Percentiles rank a stretch among this genome's conserved stretches.
Conservation (phyloP, 306 rosid genomes). For the Carpinus viminea region DNA sequence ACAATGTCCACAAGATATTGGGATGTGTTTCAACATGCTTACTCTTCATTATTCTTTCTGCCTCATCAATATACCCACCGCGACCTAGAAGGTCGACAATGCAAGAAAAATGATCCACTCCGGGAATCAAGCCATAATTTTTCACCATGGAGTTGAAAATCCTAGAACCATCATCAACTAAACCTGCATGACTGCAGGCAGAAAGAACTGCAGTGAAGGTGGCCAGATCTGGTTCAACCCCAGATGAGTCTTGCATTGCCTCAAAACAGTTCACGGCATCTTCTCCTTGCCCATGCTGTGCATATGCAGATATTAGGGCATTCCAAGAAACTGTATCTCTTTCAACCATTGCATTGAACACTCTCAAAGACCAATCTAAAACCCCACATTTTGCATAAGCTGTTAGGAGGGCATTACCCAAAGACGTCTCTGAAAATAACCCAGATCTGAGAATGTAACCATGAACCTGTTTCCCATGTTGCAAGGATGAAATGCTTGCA, state of each 20-base stretch:
- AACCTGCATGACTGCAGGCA: slow-evolving; percentile 79
- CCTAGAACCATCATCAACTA: slow-evolving; percentile 57
- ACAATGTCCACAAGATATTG: slow-evolving; percentile 72
- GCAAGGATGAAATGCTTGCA: slow-evolving; percentile 57
- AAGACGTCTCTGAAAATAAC: slow-evolving; percentile 42
- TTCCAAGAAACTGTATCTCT: slow-evolving; percentile 76
- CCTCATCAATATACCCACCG: slow-evolving; percentile 73
- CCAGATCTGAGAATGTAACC: slow-evolving; percentile 50
- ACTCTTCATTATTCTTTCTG: slow-evolving; percentile 52
- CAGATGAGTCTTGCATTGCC: slow-evolving; percentile 51
- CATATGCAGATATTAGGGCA: slow-evolving; percentile 75
- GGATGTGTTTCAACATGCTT: slow-evolving; percentile 55
- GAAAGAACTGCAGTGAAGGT: slow-evolving; percentile 78
- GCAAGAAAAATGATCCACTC: slow-evolving; percentile 77
- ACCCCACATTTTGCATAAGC: slow-evolving; percentile 80
- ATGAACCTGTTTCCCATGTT: slow-evolving; percentile 71
- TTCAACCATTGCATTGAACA: slow-evolving; percentile 58
- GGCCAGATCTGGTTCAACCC: slow-evolving; percentile 60
- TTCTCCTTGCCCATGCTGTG: slow-evolving; percentile 71
- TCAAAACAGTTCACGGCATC: slow-evolving; percentile 64
- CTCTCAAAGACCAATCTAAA: slow-evolving; percentile 53
- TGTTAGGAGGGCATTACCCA: slow-evolving; percentile 63
- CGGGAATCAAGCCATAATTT: slow-evolving; percentile 40
- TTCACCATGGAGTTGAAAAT: slow-evolving; percentile 63
- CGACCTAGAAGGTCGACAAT: slow-evolving; percentile 75